Evolutionary conservation across 2,329 filamentous ascomycete species (phyloP), one percentile per base, ranked within the genome.

Genomic region (Phialophora expanda): DNA sequence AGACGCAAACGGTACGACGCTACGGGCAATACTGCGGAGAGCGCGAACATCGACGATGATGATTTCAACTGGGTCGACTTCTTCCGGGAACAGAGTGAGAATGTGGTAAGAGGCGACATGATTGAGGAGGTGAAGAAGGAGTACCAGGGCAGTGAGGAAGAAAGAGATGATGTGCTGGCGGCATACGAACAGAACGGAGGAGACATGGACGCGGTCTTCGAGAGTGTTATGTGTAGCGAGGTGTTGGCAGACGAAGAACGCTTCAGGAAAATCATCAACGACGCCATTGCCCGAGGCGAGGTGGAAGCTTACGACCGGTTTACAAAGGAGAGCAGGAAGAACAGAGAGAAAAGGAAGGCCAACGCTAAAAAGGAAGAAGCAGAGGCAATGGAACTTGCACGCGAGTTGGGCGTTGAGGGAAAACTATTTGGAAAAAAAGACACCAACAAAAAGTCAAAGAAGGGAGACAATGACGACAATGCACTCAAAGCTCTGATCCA

Each of bases 61-160:
- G 90, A 89, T 61, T 99, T 98, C 80, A 87, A 92, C 82, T 99
- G 95, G 95, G 84, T 86, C 61, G 89, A 91, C 56, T 99, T 93
- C 82, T 99, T 96, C 82, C 87, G 89, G 62, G 88, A 90, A 70
- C 93, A 97, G 73, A 97, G 89, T 77, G 86, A 86, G 57, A 89
- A 93, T 64, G 84, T 92, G 28, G 84, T 99, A 58, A 93, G 87
- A 20, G 81, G 84, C 2, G 88, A 91, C 66, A 86, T 87, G 3
- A 94, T 99, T 71, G 84, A 89, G 62, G 86, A 88, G 62, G 91
- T 98, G 74, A 86, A 90, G 66, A 81, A 83, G 32, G 84, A 89
- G 70, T 99, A 98, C 82, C 93, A 94, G 79, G 86, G 87, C 20
- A 93, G 92, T 0, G 90, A 92, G 2, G 92, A 98, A 77, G 95